Evolutionary conservation across 192 early-diverging fungal genomes (phyloP), one percentile per base, ranked within the genome.

Genomic region (Mortierella antarctica): DNA sequence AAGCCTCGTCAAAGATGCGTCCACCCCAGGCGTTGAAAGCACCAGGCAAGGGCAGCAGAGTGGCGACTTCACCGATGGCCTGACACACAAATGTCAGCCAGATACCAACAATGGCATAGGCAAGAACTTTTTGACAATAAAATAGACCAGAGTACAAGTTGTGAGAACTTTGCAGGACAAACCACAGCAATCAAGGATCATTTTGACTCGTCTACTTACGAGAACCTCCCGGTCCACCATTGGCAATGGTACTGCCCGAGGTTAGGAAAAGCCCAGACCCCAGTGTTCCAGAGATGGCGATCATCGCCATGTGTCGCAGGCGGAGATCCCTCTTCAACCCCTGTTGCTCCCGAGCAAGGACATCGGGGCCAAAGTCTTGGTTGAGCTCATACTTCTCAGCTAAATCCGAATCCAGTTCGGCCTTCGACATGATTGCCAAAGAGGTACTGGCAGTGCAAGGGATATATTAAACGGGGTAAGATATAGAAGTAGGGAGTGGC

Each of bases 191-290:
- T 31, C 31, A 31, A 31, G 31, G 31, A 31, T 31, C 31, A 31
- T 31, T 31, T 31, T 31, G 31, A 31, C 31, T 31, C 31, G 31
- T 31, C 31, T 31, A 31, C 31, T 31, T 31, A 31, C 31, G 40
- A 15, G 69, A 58, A 42, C 95, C 95, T 9, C 87, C 88, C 6
- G 95, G 93, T 3, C 95, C 95, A 4, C 92, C 94, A 0, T 70
- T 70, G 10, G 91, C 89, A n/a, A 96, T 86, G 12, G 92, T 90
- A 7, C 81, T 71, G 53, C 91, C 94, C 54, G 89, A 89, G 44
- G 94, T 93, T 67, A 95, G 82, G 78, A 95, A 95, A 39, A 95
- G 83, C 44, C 95, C 94, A 1, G 95, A 95, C 49, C 94, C 86
- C 23, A 87, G 84, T 20, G 86, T 87, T 47, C 94, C 94, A 67